Evolutionary conservation across 1,284 basidiomycete species (phyloP).

Genomic region (Phellopilus nigrolimitatus): DNA sequence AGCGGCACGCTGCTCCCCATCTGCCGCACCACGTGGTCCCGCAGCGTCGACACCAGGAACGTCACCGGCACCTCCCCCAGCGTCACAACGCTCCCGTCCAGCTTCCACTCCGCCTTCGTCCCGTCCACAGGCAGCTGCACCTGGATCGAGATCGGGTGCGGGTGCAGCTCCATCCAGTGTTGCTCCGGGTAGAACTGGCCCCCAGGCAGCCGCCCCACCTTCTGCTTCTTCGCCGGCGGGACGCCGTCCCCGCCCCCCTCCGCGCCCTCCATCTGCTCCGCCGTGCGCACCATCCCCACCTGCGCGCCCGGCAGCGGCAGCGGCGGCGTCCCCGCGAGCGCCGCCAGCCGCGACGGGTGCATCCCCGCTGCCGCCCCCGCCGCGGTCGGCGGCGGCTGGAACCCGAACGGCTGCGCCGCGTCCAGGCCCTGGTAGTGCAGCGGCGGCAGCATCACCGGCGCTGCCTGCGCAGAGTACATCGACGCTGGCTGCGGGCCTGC

Average conservation of each 20-base stretch:
- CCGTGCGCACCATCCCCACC: constrained; percentile 63
- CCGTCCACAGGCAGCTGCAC: constrained; percentile 79
- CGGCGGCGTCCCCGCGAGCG: constrained; percentile 27
- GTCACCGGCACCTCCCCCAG: constrained; percentile 80
- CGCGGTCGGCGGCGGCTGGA: constrained; percentile 53
- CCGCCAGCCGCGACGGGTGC: constrained; percentile 39
- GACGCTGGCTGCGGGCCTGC: constrained; percentile 80
- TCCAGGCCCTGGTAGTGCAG: constrained; percentile 77
- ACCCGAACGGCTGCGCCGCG: constrained; percentile 71
- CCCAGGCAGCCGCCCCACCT: constrained; percentile 75
- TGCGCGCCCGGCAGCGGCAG: constrained; percentile 43
- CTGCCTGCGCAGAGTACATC: constrained; percentile 41
- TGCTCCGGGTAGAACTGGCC: constrained; percentile 77
- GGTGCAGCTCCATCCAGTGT: constrained; percentile 87
- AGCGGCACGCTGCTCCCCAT: constrained; percentile 74
- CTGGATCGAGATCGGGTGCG: constrained; percentile 81
- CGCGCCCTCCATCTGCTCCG: constrained; percentile 74
- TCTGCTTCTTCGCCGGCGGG: constrained; percentile 78
- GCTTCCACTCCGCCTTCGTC: constrained; percentile 86
- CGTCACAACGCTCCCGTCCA: constrained; percentile 74
- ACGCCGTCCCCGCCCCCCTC: constrained; percentile 46
- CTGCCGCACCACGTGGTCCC: constrained; percentile 78
- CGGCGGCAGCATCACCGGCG: constrained; percentile 77
- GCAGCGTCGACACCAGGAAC: constrained; percentile 77
- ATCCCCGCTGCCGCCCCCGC: constrained; percentile 40